phyloP scores from a whole-genome alignment of 148 eudicot species.

The Chenopodium quinoa region DNA sequence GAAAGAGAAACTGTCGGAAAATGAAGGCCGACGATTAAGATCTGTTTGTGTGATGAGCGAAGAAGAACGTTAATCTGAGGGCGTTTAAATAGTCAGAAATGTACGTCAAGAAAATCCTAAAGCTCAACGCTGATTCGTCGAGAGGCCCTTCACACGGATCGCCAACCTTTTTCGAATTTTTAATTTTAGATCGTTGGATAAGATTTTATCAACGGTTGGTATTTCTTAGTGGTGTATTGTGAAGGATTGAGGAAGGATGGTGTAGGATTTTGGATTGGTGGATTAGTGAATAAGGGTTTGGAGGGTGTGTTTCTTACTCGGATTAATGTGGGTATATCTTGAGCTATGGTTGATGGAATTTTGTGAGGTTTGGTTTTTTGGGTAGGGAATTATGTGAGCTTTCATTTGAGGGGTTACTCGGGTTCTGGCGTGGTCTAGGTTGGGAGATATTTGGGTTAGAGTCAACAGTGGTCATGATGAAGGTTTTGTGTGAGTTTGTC shows the following conservation, averaged over 20 bases:
- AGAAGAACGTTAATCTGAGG: conserved; percentile 16
- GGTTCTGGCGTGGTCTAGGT: not conserved
- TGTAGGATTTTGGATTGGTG: conserved; percentile 16
- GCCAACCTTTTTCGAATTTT: conserved; percentile 17
- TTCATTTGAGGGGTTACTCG: conserved; percentile 31
- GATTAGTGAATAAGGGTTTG: conserved; percentile 1
- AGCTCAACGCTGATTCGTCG: conserved; percentile 38
- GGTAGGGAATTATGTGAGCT: conserved; percentile 46
- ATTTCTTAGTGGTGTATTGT: not conserved
- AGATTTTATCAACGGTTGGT: conserved; percentile 38
- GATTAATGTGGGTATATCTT: conserved; percentile 30
- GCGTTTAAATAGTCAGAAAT: conserved; percentile 49
- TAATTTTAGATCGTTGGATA: conserved; percentile 38
- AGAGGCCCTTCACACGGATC: conserved; percentile 31
- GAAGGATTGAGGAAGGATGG: not conserved
- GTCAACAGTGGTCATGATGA: conserved; percentile 41
- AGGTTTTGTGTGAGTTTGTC: conserved; percentile 31
- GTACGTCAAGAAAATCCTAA: conserved; percentile 23
- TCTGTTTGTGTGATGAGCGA: conserved; percentile 15
- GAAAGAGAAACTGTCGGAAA: not conserved
- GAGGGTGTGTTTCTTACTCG: conserved; percentile 48
- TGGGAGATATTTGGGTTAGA: conserved; percentile 40
- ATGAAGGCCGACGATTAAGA: conserved; percentile 10
- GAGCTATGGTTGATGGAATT: conserved; percentile 20
- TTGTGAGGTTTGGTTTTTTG: conserved; percentile 25